phyloP scores from a whole-genome alignment of 2,329 filamentous ascomycete species.

The Colletotrichum somersetense region DNA sequence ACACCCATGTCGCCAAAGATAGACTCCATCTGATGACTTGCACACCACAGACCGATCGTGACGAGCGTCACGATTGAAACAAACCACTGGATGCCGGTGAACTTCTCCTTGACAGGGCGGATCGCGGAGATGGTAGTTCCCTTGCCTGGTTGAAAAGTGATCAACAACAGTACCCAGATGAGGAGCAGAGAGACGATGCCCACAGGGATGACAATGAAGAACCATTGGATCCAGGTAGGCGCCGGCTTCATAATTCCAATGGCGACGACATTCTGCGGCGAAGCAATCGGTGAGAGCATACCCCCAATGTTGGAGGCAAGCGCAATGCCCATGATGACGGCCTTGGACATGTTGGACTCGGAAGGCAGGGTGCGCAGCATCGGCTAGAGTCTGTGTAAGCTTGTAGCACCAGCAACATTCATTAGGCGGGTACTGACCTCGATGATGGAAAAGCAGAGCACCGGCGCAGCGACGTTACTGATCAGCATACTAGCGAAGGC shows the following conservation, averaged over 20 bases:
- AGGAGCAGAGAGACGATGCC: constrained; percentile 88
- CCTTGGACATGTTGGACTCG: constrained; percentile 94
- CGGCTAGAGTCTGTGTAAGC: constrained; percentile 66
- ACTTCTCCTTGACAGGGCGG: constrained; percentile 87
- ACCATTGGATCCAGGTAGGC: constrained; percentile 96
- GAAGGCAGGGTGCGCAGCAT: constrained; percentile 93
- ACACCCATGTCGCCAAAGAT: constrained; percentile 98
- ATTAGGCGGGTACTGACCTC: constrained; percentile 68
- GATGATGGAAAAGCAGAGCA: constrained; percentile 97
- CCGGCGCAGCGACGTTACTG: constrained; percentile 96
- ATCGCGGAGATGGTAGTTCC: constrained; percentile 94
- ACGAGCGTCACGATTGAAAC: constrained; percentile 84
- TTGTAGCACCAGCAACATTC: background rate
- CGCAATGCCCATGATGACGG: constrained; percentile 94
- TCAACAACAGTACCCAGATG: constrained; percentile 89
- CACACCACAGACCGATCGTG: constrained; percentile 94
- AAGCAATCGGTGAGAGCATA: constrained; percentile 96
- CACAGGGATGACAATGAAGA: constrained; percentile 94
- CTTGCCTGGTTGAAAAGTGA: constrained; percentile 86
- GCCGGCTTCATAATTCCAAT: constrained; percentile 94
- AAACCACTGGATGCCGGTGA: constrained; percentile 92
- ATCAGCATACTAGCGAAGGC: constrained; percentile 99
- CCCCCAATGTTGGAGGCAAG: constrained; percentile 96
- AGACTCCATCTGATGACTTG: constrained; percentile 86
- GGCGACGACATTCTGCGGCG: constrained; percentile 96